phyloP scores from a whole-genome alignment of 805 yeast species.

The Candida krabiensis region DNA sequence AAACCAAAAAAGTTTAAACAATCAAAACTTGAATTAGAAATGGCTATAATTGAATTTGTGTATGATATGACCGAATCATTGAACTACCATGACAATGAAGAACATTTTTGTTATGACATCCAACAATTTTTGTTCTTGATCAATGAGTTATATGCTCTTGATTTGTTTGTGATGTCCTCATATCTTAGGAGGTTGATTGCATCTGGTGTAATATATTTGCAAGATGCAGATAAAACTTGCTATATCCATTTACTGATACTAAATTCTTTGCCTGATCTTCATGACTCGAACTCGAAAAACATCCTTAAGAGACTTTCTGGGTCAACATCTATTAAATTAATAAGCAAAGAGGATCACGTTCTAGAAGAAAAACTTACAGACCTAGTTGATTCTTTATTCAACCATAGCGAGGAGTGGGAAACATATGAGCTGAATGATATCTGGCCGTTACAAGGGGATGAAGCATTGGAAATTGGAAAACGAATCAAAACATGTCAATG shows the following conservation, averaged over 20 bases:
- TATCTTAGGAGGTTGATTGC: constrained; percentile 82
- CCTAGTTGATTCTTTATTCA: constrained; percentile 6
- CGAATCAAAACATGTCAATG: constrained; percentile 9
- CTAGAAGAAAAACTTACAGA: constrained; percentile 9
- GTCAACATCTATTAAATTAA: constrained; percentile 23
- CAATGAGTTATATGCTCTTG: constrained; percentile 46
- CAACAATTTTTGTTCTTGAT: constrained; percentile 45
- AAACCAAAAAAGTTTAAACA: constrained; percentile 27
- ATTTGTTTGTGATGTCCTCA: constrained; percentile 56
- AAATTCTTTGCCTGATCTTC: constrained; percentile 56
- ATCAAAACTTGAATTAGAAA: constrained; percentile 31
- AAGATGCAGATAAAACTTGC: constrained; percentile 50
- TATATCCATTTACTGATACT: constrained; percentile 55
- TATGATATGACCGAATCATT: constrained; percentile 32
- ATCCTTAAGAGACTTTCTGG: constrained; percentile 30
- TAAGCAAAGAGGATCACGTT: constrained; percentile 9
- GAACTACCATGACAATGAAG: constrained; percentile 16
- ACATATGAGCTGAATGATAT: constrained; percentile 13
- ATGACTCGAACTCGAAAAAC: constrained; percentile 37
- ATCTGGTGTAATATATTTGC: constrained; percentile 74
- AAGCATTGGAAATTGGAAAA: constrained; percentile 18
- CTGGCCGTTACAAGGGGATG: constrained; percentile 8
- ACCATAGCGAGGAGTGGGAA: neutral
- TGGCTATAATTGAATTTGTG: constrained; percentile 32
- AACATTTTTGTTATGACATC: constrained; percentile 24